Evolutionary conservation across 2,329 filamentous ascomycete species (phyloP).

Genomic region (Diaporthe destruens): DNA sequence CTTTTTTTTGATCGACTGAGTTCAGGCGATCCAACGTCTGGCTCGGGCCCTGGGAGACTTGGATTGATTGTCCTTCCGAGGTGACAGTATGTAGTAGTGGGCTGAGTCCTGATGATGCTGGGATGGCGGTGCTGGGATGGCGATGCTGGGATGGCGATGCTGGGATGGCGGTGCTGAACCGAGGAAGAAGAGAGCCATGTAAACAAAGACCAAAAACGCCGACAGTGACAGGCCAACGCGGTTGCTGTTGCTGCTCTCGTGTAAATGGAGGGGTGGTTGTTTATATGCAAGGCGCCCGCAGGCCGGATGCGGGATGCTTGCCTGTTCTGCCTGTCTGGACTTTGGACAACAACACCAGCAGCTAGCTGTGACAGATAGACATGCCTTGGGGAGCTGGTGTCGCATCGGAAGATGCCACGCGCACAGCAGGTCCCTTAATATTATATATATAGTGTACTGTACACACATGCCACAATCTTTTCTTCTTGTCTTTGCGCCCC

Average conservation of each 20-base stretch:
- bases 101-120: background rate
- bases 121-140: no score
- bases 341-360: conserved; percentile 5
- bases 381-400: background rate
- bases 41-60: background rate
- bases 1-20: background rate
- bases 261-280: conserved; percentile 1
- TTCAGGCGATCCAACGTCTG: conserved; percentile 15
- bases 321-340: conserved; percentile 18
- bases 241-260: conserved; percentile 4
- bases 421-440: conserved; percentile 3
- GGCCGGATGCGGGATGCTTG: background rate
- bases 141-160: no score
- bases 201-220: conserved; percentile 8
- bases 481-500: background rate
- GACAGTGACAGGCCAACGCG: conserved; percentile 1
- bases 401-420: conserved; percentile 11
- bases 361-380: background rate
- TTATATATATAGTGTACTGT: no score
- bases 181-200: background rate
- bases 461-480: background rate
- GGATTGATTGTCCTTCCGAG: background rate
- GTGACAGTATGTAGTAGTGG: background rate
- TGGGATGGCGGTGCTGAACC: background rate
- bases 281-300: conserved; percentile 27